A percentile compares a stretch with the other conserved stretches of the same genome.
These are phyloP conservation scores for Anthracocystis walkeri DNA, from an alignment of 1,284 basidiomycete genomes.

Conservation along the genomic window DNA sequence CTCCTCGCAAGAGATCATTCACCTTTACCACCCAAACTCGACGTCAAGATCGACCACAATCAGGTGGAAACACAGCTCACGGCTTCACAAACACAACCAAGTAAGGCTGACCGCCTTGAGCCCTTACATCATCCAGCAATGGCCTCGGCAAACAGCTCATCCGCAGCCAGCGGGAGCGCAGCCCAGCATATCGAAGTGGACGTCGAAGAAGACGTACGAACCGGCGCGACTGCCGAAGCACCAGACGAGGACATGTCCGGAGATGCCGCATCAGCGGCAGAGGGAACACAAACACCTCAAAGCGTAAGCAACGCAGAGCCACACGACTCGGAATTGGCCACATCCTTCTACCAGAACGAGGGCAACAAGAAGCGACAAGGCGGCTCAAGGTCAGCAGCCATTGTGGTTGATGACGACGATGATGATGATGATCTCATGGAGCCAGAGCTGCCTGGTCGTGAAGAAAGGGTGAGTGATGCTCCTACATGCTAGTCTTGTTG, in stretches of 20 bases:
- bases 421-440: conserved; percentile 34
- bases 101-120: neutral
- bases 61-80: neutral
- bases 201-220: conserved; percentile 15
- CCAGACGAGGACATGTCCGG: conserved; percentile 27
- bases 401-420: conserved; percentile 26
- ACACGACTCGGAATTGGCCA: conserved; percentile 29
- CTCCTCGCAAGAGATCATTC: neutral
- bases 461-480: conserved; percentile 22
- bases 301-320: conserved; percentile 16
- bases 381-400: conserved; percentile 7
- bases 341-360: conserved; percentile 29
- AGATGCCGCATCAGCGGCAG: conserved; percentile 14
- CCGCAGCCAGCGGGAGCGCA: conserved; percentile 11
- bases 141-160: conserved; percentile 24
- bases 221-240: neutral
- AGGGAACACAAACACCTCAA: conserved; percentile 25
- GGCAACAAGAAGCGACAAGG: conserved; percentile 20
- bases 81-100: neutral
- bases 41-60: neutral
- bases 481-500: too few species aligned
- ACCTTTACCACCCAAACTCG: neutral
- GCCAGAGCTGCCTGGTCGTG: conserved; percentile 24
- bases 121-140: conserved; percentile 1
- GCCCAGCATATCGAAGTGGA: conserved; percentile 22